Base-by-base conservation (phyloP, 2,329 filamentous ascomycete genomes). In the Harringtonia aguacate region DNA sequence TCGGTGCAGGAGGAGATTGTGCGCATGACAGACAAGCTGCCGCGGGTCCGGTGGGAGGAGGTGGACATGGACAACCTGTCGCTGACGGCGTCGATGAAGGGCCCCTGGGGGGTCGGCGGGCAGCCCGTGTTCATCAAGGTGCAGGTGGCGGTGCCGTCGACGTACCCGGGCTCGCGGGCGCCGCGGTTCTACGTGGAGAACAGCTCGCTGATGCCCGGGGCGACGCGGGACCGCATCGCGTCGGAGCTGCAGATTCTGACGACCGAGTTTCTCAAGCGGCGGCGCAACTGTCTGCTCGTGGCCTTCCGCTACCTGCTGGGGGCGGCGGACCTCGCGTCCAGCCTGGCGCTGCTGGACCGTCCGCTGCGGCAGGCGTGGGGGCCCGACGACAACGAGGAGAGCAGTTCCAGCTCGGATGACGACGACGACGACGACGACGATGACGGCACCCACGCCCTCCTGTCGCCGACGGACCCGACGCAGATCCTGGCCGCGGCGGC, bases 1-100 rank as follows among this genome's bases (percentile, higher is more conserved):
- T 72, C 72, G 3, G 67, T 82, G 22, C 77, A 81, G 46, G 78
- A 81, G 38, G 79, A 83, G 56, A 72, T 82, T 24, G 61, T 81
- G 29, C 75, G 76, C 21, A 72, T 83, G 50, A 77, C 71, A 54
- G 69, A 66, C 13, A 73, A 79, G 53, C 68, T 81, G 35, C 75
- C 77, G 13, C 81, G 80, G 50, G 75, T 82, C 31, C 72, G 69
- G 42, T 81, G 76, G 70, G 76, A 81, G 27, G 70, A 76, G 46
- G 73, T 81, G 35, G 72, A 81, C 53, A 77, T 79, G 73, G 77
- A 81, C 49, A 69, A 67, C 33, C 62, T 79, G 43, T 72, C 66
- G 0, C 58, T 81, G 15, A 70, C 69, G 35, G 77, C 75, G n/a
- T 81, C 77, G 0, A 64, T 81, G 41, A 79, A 75, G 50, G 79